Base-by-base conservation (phyloP, 2,329 filamentous ascomycete genomes). In the Fonsecaea monophora region DNA sequence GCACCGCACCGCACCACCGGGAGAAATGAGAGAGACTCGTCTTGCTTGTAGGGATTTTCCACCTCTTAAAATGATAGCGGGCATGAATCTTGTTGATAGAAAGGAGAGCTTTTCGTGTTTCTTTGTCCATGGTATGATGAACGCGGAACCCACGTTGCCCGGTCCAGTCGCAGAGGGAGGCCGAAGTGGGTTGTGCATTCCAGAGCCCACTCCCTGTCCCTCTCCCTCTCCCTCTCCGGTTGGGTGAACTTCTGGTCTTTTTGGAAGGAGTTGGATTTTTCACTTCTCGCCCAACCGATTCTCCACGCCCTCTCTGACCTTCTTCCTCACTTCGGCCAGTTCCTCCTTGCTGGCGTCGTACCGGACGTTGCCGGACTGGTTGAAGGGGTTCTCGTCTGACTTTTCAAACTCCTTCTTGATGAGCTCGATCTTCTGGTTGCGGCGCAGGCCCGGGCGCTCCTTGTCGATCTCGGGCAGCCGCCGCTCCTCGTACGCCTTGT, bases 341-440 rank as follows among this genome's bases (percentile, higher is more conserved):
- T 99, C 94, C 3, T 92, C 92, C 79, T 87, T 90, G 25, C 85
- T 86, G 62, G 92, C 87, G 79, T 99, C 92, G 80, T 92, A 96
- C 2, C 83, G 79, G 1, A 88, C 91, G 60, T 83, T 87, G 15
- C 90, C 89, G 1, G 65, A 67, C 81, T 96, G 92, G 81, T 97
- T 97, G 82, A 96, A 95, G 13, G 95, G 95, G 78, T 99, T 99
- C 74, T 98, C 94, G 1, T 92, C 90, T 75, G 91, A 91, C 84
- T 92, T 96, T 79, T 96, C 91, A 78, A 98, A 99, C 82, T 98
- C 95, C 84, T 96, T 96, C 69, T 87, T 81, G 72, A 96, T 91
- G 75, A 89, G 85, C 70, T 94, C 91, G 74, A 94, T 89, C 79
- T 91, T 90, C 85, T 97, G 94, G 73, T 96, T 87, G 73, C 91